A percentile compares a stretch with the other conserved stretches of the same genome.
These are phyloP conservation scores for Cicer arietinum DNA, from an alignment of 306 rosid species.

Conservation along the genomic window DNA sequence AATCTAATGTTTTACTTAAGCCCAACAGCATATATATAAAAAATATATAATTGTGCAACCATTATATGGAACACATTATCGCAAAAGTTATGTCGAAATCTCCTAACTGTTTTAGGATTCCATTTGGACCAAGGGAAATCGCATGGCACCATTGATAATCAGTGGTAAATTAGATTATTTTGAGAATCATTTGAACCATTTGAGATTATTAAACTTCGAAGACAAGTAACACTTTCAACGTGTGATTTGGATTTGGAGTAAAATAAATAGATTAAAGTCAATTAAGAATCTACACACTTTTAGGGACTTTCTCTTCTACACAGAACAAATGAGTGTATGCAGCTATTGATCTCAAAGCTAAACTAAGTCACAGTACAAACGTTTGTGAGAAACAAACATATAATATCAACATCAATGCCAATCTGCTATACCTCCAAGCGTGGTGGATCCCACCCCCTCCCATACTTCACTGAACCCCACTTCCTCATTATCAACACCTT, in stretches of 20 bases:
- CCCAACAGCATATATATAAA: too few relatives aligned
- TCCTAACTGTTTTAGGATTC: too few relatives aligned
- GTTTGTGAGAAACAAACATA: not conserved
- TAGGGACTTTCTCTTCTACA: conserved; percentile 3
- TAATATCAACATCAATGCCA: conserved; percentile 66
- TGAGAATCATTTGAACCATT: not conserved
- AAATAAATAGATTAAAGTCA: not conserved
- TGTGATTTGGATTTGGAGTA: conserved; percentile 10
- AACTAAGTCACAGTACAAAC: conserved; percentile 16
- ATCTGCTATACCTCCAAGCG: conserved; percentile 78
- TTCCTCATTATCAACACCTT: conserved; percentile 84
- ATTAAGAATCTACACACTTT: conserved; percentile 16
- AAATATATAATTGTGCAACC: too few relatives aligned
- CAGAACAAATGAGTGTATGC: conserved; percentile 13
- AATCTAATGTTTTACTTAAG: too few relatives aligned
- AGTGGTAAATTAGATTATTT: not conserved
- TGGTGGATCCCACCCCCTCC: conserved; percentile 96
- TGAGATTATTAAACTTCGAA: not conserved
- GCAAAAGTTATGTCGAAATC: too few relatives aligned
- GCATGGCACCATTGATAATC: too few relatives aligned
- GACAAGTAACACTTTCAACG: conserved; percentile 7
- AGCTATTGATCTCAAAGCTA: conserved; percentile 30
- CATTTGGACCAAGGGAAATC: too few relatives aligned
- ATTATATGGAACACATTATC: too few relatives aligned
- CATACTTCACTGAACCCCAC: conserved; percentile 81